phyloP scores from a whole-genome alignment of 768 basidiomycete species.

The Cystofilobasidium capitatum region DNA sequence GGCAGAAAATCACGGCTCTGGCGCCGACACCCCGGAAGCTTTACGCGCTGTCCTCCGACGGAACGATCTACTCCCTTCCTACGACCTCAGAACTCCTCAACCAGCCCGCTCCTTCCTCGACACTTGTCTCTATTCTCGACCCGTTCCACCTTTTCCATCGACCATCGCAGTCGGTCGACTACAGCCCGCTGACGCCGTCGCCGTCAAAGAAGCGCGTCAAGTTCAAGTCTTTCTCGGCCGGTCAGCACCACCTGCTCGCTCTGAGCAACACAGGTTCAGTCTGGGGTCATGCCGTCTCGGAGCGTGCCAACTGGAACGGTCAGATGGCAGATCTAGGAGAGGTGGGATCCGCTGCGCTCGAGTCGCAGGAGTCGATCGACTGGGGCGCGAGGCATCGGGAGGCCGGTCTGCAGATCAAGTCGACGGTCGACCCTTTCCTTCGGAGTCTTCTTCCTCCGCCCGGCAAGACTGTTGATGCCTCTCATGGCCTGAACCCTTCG shows the following conservation, averaged over 20 bases:
- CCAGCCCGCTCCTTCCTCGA: not conserved
- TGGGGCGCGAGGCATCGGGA: slow-evolving; percentile 1
- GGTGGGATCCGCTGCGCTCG: slow-evolving; percentile 7
- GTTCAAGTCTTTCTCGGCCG: slow-evolving; percentile 13
- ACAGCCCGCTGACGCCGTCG: not conserved
- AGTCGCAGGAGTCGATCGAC: slow-evolving; percentile 8
- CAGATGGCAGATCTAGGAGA: slow-evolving; percentile 18
- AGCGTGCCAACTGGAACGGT: slow-evolving; percentile 1
- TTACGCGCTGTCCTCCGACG: slow-evolving; percentile 19
- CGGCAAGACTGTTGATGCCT: not conserved
- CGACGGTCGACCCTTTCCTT: slow-evolving; percentile 20
- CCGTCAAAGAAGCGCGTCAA: slow-evolving; percentile 6
- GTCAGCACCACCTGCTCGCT: slow-evolving; percentile 20
- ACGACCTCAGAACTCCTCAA: slow-evolving; percentile 9
- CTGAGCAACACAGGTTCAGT: slow-evolving; percentile 14
- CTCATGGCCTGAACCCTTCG: not conserved
- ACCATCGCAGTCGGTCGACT: slow-evolving; percentile 19
- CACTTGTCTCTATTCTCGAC: slow-evolving; percentile 10
- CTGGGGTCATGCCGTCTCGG: slow-evolving; percentile 21
- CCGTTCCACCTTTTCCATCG: slow-evolving; percentile 16
- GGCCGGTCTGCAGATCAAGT: slow-evolving; percentile 8
- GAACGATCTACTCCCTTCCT: slow-evolving; percentile 21
- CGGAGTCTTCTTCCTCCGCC: not conserved
- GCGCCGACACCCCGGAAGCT: slow-evolving; percentile 20
- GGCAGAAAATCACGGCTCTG: slow-evolving; percentile 15